Evolutionary conservation across 2,329 filamentous ascomycete species (phyloP).

Genomic region (Trichoderma guizhouense): DNA sequence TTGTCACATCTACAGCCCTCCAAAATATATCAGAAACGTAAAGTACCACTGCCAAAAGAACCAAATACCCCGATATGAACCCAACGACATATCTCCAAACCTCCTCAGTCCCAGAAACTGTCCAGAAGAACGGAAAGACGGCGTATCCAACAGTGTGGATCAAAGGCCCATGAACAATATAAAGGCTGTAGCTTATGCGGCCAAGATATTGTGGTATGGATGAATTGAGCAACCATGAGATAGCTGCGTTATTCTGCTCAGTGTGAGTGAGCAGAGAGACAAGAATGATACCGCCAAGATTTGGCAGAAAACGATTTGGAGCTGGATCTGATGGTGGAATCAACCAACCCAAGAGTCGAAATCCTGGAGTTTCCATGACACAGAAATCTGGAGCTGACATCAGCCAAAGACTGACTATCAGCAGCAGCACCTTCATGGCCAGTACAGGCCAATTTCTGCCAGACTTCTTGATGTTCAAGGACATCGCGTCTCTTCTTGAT

Average conservation of each 20-base stretch:
- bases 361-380: background rate
- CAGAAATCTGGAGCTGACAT: background rate
- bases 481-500: background rate
- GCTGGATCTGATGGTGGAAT: background rate
- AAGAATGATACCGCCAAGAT: background rate
- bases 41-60: background rate
- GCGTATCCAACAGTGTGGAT: background rate
- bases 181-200: background rate
- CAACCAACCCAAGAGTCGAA: background rate
- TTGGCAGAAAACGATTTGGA: background rate
- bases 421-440: background rate
- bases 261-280: background rate
- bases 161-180: background rate
- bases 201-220: background rate
- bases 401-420: background rate
- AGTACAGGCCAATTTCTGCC: background rate
- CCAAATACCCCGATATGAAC: background rate
- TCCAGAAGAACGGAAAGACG: background rate
- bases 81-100: background rate
- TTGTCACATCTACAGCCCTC: background rate
- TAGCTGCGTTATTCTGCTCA: background rate
- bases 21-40: background rate
- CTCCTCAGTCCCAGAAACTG: background rate
- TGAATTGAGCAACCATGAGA: background rate
- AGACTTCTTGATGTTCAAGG: background rate